Conservation (phyloP, 306 rosid genomes). For the Comarum palustre region DNA sequence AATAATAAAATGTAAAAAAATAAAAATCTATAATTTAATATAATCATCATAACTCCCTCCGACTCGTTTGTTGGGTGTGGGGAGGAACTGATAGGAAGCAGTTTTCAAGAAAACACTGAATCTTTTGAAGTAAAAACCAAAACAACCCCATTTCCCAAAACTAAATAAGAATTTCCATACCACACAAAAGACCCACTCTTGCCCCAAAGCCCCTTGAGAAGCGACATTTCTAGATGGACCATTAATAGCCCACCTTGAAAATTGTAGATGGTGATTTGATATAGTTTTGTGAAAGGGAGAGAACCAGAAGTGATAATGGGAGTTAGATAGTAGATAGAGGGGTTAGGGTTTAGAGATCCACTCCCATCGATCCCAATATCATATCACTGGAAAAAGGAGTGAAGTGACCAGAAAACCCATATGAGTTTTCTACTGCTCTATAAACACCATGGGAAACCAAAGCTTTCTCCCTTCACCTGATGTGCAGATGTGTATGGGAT, state of each 20-base stretch:
- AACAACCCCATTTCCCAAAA: conserved; percentile 37
- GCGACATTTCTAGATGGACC: conserved; percentile 45
- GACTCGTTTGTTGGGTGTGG: conserved; percentile 4
- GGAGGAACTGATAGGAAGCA: conserved; percentile 15
- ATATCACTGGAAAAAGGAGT: neutral
- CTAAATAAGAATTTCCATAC: conserved; percentile 34
- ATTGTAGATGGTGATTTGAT: conserved; percentile 25
- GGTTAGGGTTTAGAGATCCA: no score
- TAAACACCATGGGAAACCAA: neutral
- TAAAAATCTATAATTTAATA: no score
- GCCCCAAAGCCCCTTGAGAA: conserved; percentile 38
- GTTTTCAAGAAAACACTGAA: conserved; percentile 40
- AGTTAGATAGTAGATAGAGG: neutral
- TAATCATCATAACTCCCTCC: no score
- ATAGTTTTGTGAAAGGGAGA: neutral
- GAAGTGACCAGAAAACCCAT: neutral
- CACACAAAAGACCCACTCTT: conserved; percentile 34
- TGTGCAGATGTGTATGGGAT: no score
- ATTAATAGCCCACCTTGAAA: conserved; percentile 49
- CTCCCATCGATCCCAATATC: conserved; percentile 40
- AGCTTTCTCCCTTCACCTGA: no score
- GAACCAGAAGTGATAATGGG: neutral
- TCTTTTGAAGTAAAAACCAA: conserved; percentile 36
- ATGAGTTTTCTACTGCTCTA: neutral
- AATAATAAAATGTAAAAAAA: no score